Conservation (phyloP, 1,284 basidiomycete genomes). For the Nidula niveotomentosa region DNA sequence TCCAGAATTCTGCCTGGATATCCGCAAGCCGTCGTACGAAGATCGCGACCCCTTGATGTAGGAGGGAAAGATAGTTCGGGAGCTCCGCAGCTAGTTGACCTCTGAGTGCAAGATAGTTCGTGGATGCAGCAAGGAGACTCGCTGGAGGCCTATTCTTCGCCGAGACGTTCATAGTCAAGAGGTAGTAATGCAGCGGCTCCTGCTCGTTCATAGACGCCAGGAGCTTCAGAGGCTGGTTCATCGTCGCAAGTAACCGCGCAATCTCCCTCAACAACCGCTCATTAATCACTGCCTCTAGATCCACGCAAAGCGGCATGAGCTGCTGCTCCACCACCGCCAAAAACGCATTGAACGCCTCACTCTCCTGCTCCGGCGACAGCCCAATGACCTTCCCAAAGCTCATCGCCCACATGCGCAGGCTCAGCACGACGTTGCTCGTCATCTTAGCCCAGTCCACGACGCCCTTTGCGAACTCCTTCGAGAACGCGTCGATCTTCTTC, state of each 20-base stretch:
- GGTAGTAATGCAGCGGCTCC: slow-evolving; percentile 63
- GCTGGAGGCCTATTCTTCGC: slow-evolving; percentile 61
- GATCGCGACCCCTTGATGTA: slow-evolving; percentile 55
- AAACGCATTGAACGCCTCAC: slow-evolving; percentile 77
- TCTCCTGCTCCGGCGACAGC: slow-evolving; percentile 42
- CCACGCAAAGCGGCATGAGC: slow-evolving; percentile 50
- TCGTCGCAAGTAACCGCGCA: slow-evolving; percentile 50
- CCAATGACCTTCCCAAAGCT: slow-evolving; percentile 71
- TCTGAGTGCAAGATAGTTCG: slow-evolving; percentile 71
- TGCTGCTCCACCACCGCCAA: slow-evolving; percentile 52
- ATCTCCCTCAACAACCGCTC: slow-evolving; percentile 56
- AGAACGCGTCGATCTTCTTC: slow-evolving; percentile 49
- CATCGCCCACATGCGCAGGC: slow-evolving; percentile 58
- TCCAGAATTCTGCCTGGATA: slow-evolving; percentile 61
- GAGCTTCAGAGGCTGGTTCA: slow-evolving; percentile 61
- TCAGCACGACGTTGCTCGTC: slow-evolving; percentile 41
- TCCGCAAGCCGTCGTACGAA: slow-evolving; percentile 49
- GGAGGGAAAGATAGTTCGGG: slow-evolving; percentile 55
- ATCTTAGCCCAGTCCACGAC: slow-evolving; percentile 59
- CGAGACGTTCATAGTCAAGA: slow-evolving; percentile 60
- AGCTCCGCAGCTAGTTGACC: slow-evolving; percentile 69
- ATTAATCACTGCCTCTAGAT: slow-evolving; percentile 50
- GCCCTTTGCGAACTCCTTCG: slow-evolving; percentile 58
- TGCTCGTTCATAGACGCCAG: slow-evolving; percentile 69
- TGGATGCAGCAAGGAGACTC: slow-evolving; percentile 65